Evolutionary conservation across 2,329 filamentous ascomycete species (phyloP).

Genomic region (Penicillium sp.): DNA sequence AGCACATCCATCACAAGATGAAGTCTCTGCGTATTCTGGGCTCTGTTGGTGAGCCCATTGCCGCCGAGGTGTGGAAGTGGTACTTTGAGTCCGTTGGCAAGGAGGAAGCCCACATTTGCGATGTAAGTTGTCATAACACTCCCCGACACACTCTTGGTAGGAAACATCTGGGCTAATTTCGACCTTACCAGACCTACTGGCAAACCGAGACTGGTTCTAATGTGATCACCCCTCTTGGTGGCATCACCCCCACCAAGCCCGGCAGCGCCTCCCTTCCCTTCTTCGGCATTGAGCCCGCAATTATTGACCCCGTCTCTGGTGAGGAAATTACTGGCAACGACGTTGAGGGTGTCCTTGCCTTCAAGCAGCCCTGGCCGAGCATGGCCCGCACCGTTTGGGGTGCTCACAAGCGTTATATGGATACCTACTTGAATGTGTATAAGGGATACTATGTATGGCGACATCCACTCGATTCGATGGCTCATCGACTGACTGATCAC

Average conservation of each 20-base stretch:
- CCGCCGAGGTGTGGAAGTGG: slow-evolving; percentile 99
- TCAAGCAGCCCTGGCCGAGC: slow-evolving; percentile 97
- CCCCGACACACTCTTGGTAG: neutral
- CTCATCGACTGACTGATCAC: neutral
- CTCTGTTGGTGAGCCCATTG: slow-evolving; percentile 96
- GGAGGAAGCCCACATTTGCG: slow-evolving; percentile 88
- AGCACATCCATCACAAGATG: slow-evolving; percentile 89
- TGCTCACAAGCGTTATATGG: slow-evolving; percentile 97
- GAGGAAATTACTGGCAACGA: slow-evolving; percentile 94
- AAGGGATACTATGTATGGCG: slow-evolving; percentile 91
- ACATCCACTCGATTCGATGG: neutral
- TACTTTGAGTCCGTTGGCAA: slow-evolving; percentile 95
- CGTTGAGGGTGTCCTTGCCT: slow-evolving; percentile 92
- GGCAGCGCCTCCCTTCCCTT: slow-evolving; percentile 94
- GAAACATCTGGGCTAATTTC: slow-evolving; percentile 10
- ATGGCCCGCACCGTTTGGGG: slow-evolving; percentile 99
- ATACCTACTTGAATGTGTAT: slow-evolving; percentile 97
- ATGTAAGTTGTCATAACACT: slow-evolving; percentile 64
- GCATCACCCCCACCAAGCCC: slow-evolving; percentile 94
- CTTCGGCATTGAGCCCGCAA: slow-evolving; percentile 96
- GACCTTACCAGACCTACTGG: slow-evolving; percentile 81
- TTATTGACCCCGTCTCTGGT: slow-evolving; percentile 94
- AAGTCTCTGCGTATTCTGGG: slow-evolving; percentile 85
- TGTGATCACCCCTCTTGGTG: slow-evolving; percentile 90
- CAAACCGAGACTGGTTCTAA: slow-evolving; percentile 98